Evolutionary conservation across 2,329 filamentous ascomycete genomes (phyloP).

Genomic region (Dactylellina sp.): DNA sequence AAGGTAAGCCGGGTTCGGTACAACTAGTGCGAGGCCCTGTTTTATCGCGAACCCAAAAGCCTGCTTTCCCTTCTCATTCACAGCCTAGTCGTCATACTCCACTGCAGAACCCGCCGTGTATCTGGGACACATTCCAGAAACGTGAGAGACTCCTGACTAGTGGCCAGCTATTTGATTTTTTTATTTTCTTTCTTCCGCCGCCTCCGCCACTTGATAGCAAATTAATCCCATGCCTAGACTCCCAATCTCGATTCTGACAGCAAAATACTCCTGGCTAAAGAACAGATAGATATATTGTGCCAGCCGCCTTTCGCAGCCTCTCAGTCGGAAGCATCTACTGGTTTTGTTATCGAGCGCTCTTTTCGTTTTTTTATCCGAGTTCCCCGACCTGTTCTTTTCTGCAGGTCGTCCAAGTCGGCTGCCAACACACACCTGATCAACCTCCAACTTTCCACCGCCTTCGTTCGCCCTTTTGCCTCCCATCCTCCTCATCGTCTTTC

Average conservation of each 20-base stretch:
- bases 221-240: slow-evolving; percentile 11
- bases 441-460: slow-evolving; percentile 38
- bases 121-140: slow-evolving; percentile 38
- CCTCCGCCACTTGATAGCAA: slow-evolving; percentile 50
- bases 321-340: slow-evolving; percentile 43
- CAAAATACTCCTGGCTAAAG: slow-evolving; percentile 2
- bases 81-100: slow-evolving; percentile 23
- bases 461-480: slow-evolving; percentile 7
- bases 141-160: slow-evolving; percentile 21
- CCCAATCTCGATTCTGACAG: background rate
- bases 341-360: slow-evolving; percentile 13
- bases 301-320: background rate
- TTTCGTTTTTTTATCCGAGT: slow-evolving; percentile 37
- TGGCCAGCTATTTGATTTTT: slow-evolving; percentile 35
- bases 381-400: slow-evolving; percentile 40
- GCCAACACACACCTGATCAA: slow-evolving; percentile 57
- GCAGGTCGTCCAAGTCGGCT: slow-evolving; percentile 45
- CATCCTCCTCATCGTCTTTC: slow-evolving; percentile 20
- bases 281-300: slow-evolving; percentile 25
- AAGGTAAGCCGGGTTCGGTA: slow-evolving; percentile 42
- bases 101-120: slow-evolving; percentile 21
- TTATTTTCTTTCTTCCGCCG: no score
- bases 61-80: no score
- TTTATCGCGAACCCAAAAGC: slow-evolving; percentile 34
- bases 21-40: slow-evolving; percentile 23